Evolutionary conservation across 108 stramenopile genomes (phyloP), one percentile per base, ranked within the genome.

Genomic region (Nitzschia putrida): DNA sequence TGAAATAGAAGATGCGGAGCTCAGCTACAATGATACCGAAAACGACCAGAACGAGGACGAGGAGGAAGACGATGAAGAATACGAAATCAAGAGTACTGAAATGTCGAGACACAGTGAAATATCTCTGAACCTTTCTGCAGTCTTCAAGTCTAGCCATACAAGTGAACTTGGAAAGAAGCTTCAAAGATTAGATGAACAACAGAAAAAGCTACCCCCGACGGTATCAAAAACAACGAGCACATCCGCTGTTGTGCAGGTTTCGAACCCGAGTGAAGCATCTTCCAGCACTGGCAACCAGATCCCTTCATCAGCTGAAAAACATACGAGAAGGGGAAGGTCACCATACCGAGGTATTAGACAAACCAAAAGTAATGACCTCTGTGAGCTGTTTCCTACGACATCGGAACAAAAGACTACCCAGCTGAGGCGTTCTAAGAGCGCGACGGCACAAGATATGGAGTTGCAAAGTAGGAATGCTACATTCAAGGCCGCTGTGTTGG

Each of bases 101-200:
- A 53, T 69, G 54, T 66, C 66, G 12, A 52, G 66, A 26, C 53
- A 66, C 14, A 69, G 68, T 51, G 68, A 69, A 18, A 45, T 42
- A 16, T 69, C 68, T 5, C 42, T 69, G 42, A 37, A 69, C 24
- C 55, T 69, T 16, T 47, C 56, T 8, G 68, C 49, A 22, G 68
- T 69, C 18, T 69, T 69, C 68, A 29, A 56, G 13, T 26, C 68
- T 3, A 5, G 9, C 14, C 12, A 21, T 5, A 12, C 68, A 10
- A 69, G 56, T 22, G 56, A 69, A 21, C 42, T 56, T 38, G 68
- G 57, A 69, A 42, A 25, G 45, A 57, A 57, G 20, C 24, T 57
- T 11, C 38, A 45, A 25, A 57, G 34, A 39, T 41, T 57, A 0
- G 44, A 42, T 29, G 13, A 41, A 18, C 41, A 24, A 23, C 12